Evolutionary conservation across 2,329 filamentous ascomycete species (phyloP), one percentile per base, ranked within the genome.

Genomic region (Sclerotinia sclerotiorum): DNA sequence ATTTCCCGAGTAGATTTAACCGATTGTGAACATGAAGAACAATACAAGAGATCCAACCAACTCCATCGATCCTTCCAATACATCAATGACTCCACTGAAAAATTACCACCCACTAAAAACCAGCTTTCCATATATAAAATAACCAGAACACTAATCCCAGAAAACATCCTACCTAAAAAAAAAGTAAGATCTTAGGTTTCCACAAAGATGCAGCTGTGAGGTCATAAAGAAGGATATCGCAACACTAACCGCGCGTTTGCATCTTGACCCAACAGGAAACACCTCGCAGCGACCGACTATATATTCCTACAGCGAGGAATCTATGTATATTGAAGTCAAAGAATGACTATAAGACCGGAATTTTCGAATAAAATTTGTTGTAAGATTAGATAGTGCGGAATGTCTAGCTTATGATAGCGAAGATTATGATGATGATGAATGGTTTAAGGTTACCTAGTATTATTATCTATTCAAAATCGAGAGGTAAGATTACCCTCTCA

Each of bases 191-290:
- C n/a, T n/a, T 44, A n/a, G 57, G 42, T 24, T 60, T 60, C 42
- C 24, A 46, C 46, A 39, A 32, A 60, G 24, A 27, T 60, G 57
- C 57, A 42, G 57, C 57, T 60, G 57, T 60, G 57, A 46, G 42
- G 57, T 46, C 57, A 32, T 46, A 15, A 17, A 60, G 42, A 44
- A 13, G 19, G 56, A 44, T 27, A 60, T 46, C 21, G 57, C 24
- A 42, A 42, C 13, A 15, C 5, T 42, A 60, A 44, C 57, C 57
- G 57, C 57, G 57, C 42, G 57, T 46, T 60, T 60, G 57, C 57
- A 60, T 46, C 2, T 5, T 21, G 29, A 29, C 11, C 24, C 57
- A 60, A 60, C 42, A 39, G 57, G 17, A 60, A 46, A 32, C 19
- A 46, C 57, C 24, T 46, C 57, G 57, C 39, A 8, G 24, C 21